Evolutionary conservation across 2,329 filamentous ascomycete species (phyloP).

Genomic region (Alternaria ventricosa): DNA sequence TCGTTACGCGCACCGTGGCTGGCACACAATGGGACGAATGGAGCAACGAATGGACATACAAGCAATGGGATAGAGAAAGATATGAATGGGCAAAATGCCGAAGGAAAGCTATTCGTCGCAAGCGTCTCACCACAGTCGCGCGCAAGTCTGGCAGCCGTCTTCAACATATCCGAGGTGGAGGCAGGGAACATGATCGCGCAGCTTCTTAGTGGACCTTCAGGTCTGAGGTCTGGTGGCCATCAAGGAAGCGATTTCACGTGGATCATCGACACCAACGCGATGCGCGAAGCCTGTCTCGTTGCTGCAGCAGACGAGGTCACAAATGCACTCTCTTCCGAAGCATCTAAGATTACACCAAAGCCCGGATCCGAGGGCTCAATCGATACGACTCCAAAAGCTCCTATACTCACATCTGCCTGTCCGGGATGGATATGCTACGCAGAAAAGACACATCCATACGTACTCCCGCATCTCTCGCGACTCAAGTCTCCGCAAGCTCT

Average conservation of each 20-base stretch:
- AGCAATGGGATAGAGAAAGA: conserved; percentile 15
- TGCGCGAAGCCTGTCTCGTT: conserved; percentile 83
- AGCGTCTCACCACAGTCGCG: conserved; percentile 91
- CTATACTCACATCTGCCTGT: conserved; percentile 86
- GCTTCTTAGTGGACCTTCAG: conserved; percentile 73
- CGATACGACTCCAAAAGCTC: conserved; percentile 60
- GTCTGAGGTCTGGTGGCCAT: conserved; percentile 72
- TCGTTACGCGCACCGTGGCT: conserved; percentile 50
- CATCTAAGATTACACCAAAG: conserved; percentile 27
- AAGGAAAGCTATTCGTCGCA: conserved; percentile 84
- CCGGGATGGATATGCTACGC: conserved; percentile 99
- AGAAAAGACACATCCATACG: conserved; percentile 95
- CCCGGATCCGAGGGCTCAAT: conserved; percentile 43
- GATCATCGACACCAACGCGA: conserved; percentile 87
- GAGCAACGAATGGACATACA: conserved; percentile 13
- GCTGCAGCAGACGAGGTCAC: conserved; percentile 57
- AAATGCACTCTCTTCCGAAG: conserved; percentile 40
- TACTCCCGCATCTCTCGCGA: conserved; percentile 86
- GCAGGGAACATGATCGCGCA: conserved; percentile 84
- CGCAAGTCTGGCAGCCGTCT: conserved; percentile 86
- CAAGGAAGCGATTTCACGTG: conserved; percentile 82
- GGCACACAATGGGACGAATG: conserved; percentile 36
- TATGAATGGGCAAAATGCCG: conserved; percentile 31
- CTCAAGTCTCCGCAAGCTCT: conserved; percentile 95
- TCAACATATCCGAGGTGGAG: conserved; percentile 73